Conservation (phyloP, 2,329 filamentous ascomycete species). For the Venturia aucupariae region DNA sequence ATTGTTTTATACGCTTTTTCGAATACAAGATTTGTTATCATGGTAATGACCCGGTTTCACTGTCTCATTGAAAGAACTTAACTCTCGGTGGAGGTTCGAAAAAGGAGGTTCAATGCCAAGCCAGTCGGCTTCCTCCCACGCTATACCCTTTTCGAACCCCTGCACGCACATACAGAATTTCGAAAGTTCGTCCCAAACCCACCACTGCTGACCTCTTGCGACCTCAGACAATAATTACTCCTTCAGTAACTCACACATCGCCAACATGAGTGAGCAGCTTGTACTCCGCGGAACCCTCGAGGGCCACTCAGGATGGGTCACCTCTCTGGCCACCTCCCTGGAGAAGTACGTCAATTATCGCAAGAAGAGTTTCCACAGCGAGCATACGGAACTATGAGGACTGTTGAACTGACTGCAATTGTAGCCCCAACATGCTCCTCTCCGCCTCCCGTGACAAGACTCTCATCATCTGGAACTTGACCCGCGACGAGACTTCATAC, state of each 20-base stretch:
- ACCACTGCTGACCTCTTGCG: neutral
- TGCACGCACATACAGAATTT: neutral
- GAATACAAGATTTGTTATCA: no score
- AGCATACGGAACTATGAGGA: constrained; percentile 3
- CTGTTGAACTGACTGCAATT: constrained; percentile 25
- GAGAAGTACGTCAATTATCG: constrained; percentile 66
- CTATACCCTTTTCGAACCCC: neutral
- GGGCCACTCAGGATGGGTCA: constrained; percentile 99
- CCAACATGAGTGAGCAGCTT: constrained; percentile 79
- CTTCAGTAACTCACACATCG: constrained; percentile 2
- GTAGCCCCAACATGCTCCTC: constrained; percentile 97
- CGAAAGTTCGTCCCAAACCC: neutral
- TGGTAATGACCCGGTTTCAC: no score
- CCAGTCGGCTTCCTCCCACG: neutral
- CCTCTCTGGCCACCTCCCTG: constrained; percentile 93
- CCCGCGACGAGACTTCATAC: constrained; percentile 95
- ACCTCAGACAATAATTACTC: neutral
- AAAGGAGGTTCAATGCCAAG: no score
- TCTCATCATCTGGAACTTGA: constrained; percentile 99
- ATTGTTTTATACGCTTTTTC: no score
- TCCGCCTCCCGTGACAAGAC: constrained; percentile 97
- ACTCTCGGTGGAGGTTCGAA: no score
- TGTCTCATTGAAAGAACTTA: no score
- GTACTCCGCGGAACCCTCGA: constrained; percentile 95
- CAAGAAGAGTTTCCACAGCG: constrained; percentile 4